Evolutionary conservation across 2,329 filamentous ascomycete genomes (phyloP).

Genomic region (Thelonectria rubi): DNA sequence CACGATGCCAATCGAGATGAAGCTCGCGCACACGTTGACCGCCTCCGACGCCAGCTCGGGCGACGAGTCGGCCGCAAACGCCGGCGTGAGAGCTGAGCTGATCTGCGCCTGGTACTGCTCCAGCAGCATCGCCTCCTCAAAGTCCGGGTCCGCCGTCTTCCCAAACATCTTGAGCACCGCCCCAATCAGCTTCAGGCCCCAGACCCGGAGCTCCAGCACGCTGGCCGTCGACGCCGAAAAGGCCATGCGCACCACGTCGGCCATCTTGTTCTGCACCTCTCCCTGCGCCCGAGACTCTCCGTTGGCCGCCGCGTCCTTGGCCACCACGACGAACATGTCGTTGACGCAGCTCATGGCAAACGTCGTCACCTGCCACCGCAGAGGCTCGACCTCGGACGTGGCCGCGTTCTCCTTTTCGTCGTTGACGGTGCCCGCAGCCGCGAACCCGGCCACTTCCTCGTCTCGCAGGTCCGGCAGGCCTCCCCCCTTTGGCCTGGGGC

Average conservation of each 20-base stretch:
- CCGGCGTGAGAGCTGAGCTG: slow-evolving; percentile 92
- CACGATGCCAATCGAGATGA: slow-evolving; percentile 96
- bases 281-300: slow-evolving; percentile 81
- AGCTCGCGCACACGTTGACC: slow-evolving; percentile 96
- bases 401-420: slow-evolving; percentile 63
- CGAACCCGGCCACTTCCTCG: slow-evolving; percentile 96
- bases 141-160: slow-evolving; percentile 93
- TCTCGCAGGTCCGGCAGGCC: slow-evolving; percentile 84
- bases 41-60: slow-evolving; percentile 95
- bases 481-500: slow-evolving; percentile 55
- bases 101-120: slow-evolving; percentile 99
- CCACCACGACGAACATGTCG: slow-evolving; percentile 81
- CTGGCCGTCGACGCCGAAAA: slow-evolving; percentile 97
- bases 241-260: slow-evolving; percentile 94
- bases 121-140: slow-evolving; percentile 93
- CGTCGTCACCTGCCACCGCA: slow-evolving; percentile 94
- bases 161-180: slow-evolving; percentile 96
- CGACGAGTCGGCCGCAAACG: slow-evolving; percentile 94
- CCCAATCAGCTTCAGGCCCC: slow-evolving; percentile 93
- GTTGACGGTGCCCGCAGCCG: slow-evolving; percentile 72
- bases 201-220: slow-evolving; percentile 87
- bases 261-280: slow-evolving; percentile 83
- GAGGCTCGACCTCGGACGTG: slow-evolving; percentile 77
- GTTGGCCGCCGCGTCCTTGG: slow-evolving; percentile 79
- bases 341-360: slow-evolving; percentile 92